Evolutionary conservation across 2,329 filamentous ascomycete species (phyloP), one percentile per base, ranked within the genome.

Genomic region (Sarocladium oryzae): DNA sequence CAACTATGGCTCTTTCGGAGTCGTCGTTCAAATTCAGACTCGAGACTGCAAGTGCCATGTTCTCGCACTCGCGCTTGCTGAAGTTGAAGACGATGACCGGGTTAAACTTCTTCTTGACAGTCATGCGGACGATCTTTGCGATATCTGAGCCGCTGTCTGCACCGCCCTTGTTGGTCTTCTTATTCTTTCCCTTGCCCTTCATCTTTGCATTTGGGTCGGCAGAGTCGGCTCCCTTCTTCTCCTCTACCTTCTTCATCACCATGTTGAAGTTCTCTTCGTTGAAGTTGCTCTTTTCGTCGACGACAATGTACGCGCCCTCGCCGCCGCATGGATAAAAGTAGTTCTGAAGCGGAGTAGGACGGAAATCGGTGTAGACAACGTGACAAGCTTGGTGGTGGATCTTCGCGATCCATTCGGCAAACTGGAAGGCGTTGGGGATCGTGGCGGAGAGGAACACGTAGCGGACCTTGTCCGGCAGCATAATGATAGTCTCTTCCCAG

Each of bases 71-170:
- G 57, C 92, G 81, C 74, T 99, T 99, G 77, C 91, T 96, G 74
- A 99, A 99, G 69, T 92, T 97, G 80, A 99, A 99, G 35, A 99
- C 90, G 65, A 99, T 99, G 61, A 97, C 93, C 0, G 93, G 93
- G 63, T 99, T 96, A 71, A 93, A 95, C 65, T 88, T 93, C 73
- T 91, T 96, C 70, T 89, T 79, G 85, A 99, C 95, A 60, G 97
- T 95, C 93, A 99, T 99, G 69, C 88, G 88, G 58, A 99, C 88
- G 61, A 99, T 96, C 76, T 96, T 97, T 74, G 89, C 90, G 55
- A 99, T 96, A 69, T 99, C 93, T 1, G 81, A 79, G 18, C 84
- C 85, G 24, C 78, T 82, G 54, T 86, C 79, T 37, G 80, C 79
- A n/a, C 88, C 88, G 48, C 90, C 90, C 70, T 95, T 96, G 69